These are phyloP conservation scores for Eremothecium cymbalariae DNA, from an alignment of 1,139 yeast species.

Conservation along the genomic window DNA sequence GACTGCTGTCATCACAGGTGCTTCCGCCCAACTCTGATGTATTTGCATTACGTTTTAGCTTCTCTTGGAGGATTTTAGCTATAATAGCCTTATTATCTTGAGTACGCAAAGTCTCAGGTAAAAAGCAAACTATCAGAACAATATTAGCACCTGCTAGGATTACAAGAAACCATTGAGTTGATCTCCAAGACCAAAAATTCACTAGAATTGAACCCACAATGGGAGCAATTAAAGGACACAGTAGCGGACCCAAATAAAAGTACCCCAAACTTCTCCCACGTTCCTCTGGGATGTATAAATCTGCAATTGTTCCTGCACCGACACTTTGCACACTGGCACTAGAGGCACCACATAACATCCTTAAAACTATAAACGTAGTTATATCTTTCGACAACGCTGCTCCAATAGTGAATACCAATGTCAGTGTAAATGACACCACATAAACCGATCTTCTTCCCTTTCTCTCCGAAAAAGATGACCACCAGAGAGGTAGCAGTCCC, in stretches of 20 bases:
- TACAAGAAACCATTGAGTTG: slow-evolving; percentile 80
- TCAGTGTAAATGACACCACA: slow-evolving; percentile 54
- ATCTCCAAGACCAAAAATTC: slow-evolving; percentile 75
- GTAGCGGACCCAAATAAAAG: slow-evolving; percentile 71
- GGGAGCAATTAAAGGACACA: slow-evolving; percentile 78
- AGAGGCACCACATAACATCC: slow-evolving; percentile 70
- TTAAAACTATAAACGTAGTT: slow-evolving; percentile 53
- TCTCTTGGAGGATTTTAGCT: slow-evolving; percentile 38
- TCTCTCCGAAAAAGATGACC: slow-evolving; percentile 73
- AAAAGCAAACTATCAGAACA: slow-evolving; percentile 42
- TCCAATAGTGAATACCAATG: slow-evolving; percentile 62
- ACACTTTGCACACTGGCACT: slow-evolving; percentile 84
- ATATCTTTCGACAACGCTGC: slow-evolving; percentile 60
- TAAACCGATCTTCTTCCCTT: slow-evolving; percentile 72
- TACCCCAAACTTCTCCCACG: slow-evolving; percentile 78
- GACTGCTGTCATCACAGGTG: neutral
- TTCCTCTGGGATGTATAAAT: slow-evolving; percentile 55
- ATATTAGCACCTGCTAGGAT: slow-evolving; percentile 53
- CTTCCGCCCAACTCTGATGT: neutral
- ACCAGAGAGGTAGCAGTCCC: slow-evolving; percentile 83
- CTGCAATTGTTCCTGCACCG: slow-evolving; percentile 85
- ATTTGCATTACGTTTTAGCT: neutral
- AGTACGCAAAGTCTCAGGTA: slow-evolving; percentile 69
- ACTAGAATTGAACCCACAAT: slow-evolving; percentile 73
- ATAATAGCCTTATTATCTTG: slow-evolving; percentile 47